Conservation (phyloP, 1,139 yeast species). For the Yamadazyma friedrichii region DNA sequence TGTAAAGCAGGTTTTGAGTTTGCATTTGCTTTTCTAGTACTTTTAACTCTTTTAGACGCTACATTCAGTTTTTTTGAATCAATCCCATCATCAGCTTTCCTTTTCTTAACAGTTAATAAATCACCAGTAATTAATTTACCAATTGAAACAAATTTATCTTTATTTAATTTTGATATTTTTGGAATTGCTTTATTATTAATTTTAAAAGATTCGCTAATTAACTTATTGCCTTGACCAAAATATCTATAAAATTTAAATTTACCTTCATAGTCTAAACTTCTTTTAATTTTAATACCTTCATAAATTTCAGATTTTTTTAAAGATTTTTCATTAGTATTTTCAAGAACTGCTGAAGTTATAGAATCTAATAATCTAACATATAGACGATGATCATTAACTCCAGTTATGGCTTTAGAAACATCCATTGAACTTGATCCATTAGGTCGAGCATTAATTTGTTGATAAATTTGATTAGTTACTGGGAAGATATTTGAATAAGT, state of each 20-base stretch:
- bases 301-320: slow-evolving; percentile 25
- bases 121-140: slow-evolving; percentile 7
- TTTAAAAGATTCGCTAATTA: slow-evolving; percentile 1
- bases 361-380: slow-evolving; percentile 50
- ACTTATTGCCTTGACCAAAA: slow-evolving; percentile 27
- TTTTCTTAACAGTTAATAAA: slow-evolving; percentile 12
- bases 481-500: slow-evolving; percentile 58
- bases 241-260: slow-evolving; percentile 72
- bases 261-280: slow-evolving; percentile 73
- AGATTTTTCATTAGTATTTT: slow-evolving; percentile 23
- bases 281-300: slow-evolving; percentile 38
- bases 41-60: neutral
- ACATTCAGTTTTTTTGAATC: neutral
- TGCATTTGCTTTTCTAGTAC: neutral
- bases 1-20: neutral
- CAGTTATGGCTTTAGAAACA: slow-evolving; percentile 49
- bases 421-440: slow-evolving; percentile 61
- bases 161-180: slow-evolving; percentile 19
- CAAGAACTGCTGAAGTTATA: slow-evolving; percentile 33
- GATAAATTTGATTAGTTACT: slow-evolving; percentile 59
- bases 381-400: slow-evolving; percentile 50
- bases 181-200: neutral
- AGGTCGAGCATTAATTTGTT: slow-evolving; percentile 36
- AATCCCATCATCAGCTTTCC: slow-evolving; percentile 9
- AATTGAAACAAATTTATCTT: slow-evolving; percentile 13